Conservation (phyloP, 2,329 filamentous ascomycete genomes). For the Madurella fahalii region DNA sequence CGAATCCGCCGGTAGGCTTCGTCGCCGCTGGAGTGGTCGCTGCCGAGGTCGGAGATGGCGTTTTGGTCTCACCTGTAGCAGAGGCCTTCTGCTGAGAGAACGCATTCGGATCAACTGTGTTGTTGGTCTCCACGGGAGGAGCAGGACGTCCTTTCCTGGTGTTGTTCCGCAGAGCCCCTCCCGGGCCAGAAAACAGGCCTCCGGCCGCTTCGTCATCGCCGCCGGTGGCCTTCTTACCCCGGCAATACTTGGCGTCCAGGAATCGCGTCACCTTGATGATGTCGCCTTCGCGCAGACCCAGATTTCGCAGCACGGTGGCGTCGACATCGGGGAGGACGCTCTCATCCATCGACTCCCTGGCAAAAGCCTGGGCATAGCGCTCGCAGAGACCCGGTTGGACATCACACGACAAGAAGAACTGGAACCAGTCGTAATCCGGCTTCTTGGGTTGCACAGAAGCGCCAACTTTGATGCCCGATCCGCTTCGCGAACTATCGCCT, state of each 20-base stretch:
- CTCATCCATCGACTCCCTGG: conserved; percentile 92
- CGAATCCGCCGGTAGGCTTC: conserved; percentile 59
- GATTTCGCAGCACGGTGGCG: conserved; percentile 71
- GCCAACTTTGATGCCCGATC: conserved; percentile 44
- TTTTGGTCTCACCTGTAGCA: conserved; percentile 30
- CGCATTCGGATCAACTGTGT: conserved; percentile 81
- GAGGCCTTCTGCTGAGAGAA: conserved; percentile 62
- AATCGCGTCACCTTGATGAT: conserved; percentile 92
- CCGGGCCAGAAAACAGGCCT: conserved; percentile 87
- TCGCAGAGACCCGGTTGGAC: conserved; percentile 92
- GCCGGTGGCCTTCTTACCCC: conserved; percentile 57
- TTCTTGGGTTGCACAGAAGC: conserved; percentile 61
- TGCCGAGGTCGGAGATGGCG: conserved; percentile 31
- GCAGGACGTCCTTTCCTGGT: conserved; percentile 87
- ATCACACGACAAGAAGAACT: conserved; percentile 92
- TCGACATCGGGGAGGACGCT: conserved; percentile 88
- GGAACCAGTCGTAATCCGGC: conserved; percentile 94
- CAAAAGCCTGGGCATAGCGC: conserved; percentile 85
- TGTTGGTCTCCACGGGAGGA: conserved; percentile 78
- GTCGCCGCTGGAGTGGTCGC: conserved; percentile 36
- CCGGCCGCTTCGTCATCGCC: conserved; percentile 54
- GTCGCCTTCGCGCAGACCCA: conserved; percentile 94
- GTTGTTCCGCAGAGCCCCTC: conserved; percentile 89
- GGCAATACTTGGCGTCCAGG: conserved; percentile 74
- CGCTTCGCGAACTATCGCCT: conserved; percentile 16